Evolutionary conservation across 1,284 basidiomycete genomes (phyloP).

Genomic region (Neolentinus lepideus): DNA sequence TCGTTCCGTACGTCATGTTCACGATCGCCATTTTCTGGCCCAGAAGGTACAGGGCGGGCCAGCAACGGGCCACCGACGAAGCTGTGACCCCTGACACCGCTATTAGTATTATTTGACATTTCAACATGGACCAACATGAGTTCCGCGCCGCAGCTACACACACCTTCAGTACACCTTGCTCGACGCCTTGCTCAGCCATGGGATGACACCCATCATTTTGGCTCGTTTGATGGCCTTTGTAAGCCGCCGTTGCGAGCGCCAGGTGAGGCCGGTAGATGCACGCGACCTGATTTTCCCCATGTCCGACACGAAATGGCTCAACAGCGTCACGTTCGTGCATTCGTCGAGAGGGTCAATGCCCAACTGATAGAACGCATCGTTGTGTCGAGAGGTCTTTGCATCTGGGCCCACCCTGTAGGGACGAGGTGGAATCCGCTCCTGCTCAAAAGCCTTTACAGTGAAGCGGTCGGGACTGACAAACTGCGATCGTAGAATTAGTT

Average conservation of each 20-base stretch:
- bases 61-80: background rate
- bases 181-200: slow-evolving; percentile 43
- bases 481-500: slow-evolving; percentile 11
- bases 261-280: slow-evolving; percentile 69
- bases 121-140: no score
- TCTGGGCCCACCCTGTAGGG: slow-evolving; percentile 43
- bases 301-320: slow-evolving; percentile 65
- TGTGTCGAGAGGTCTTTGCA: slow-evolving; percentile 35
- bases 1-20: background rate
- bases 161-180: background rate
- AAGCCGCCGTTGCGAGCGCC: slow-evolving; percentile 74
- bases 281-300: slow-evolving; percentile 84
- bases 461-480: slow-evolving; percentile 23
- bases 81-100: background rate
- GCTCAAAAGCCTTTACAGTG: slow-evolving; percentile 15
- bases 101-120: no score
- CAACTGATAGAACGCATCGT: slow-evolving; percentile 67
- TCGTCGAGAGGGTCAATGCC: slow-evolving; percentile 64
- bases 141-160: background rate
- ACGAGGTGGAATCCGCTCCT: slow-evolving; percentile 10
- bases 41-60: background rate
- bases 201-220: slow-evolving; percentile 89
- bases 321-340: slow-evolving; percentile 60
- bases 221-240: slow-evolving; percentile 89
- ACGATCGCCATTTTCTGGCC: background rate